A percentile compares a stretch with the other conserved stretches of the same genome.
phyloP scores from a whole-genome alignment of 139 green algal species.

The Diplosphaera chodatii region DNA sequence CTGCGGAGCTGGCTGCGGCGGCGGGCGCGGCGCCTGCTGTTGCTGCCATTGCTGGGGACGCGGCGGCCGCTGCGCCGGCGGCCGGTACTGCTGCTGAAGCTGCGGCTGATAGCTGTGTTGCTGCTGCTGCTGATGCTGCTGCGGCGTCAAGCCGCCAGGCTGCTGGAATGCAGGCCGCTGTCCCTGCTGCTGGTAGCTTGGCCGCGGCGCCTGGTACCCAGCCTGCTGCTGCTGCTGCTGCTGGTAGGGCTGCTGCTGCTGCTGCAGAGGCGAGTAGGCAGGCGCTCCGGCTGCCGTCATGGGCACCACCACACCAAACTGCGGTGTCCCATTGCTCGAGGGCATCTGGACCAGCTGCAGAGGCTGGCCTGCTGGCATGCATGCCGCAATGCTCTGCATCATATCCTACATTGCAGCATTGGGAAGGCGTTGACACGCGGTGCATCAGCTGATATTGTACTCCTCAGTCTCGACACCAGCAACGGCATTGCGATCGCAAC shows the following conservation, averaged over 20 bases:
- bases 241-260: background rate
- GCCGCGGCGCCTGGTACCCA: background rate
- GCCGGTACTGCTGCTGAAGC: background rate
- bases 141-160: too few relatives aligned
- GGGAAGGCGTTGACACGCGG: too few relatives aligned
- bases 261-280: too few relatives aligned
- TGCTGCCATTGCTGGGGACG: too few relatives aligned
- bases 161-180: too few relatives aligned
- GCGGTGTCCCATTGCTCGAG: background rate
- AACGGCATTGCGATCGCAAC: too few relatives aligned
- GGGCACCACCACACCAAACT: background rate
- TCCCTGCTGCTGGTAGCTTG: background rate
- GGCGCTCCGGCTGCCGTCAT: background rate
- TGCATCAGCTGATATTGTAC: too few relatives aligned
- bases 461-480: too few relatives aligned
- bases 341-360: background rate
- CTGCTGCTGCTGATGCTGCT: background rate
- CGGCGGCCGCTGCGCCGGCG: too few relatives aligned
- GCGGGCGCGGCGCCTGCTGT: too few relatives aligned
- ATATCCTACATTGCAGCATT: background rate
- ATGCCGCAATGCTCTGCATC: background rate
- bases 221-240: background rate
- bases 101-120: background rate
- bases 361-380: background rate
- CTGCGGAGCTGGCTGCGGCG: background rate